These are phyloP conservation scores for Blastobotrys aristatus DNA, from an alignment of 1,139 yeast genomes.

Conservation along the genomic window DNA sequence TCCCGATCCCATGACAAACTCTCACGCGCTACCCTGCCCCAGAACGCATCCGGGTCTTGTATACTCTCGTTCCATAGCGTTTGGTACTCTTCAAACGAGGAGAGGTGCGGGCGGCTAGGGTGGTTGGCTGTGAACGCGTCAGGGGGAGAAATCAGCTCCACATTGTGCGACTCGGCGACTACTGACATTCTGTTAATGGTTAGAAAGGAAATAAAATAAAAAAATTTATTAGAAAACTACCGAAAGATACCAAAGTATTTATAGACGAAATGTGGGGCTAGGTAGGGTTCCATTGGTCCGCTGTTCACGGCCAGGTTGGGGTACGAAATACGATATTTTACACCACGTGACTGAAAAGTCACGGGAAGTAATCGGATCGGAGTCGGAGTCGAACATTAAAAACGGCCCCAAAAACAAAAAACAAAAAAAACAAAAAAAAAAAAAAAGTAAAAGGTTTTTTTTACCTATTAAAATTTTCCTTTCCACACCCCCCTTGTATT, in stretches of 20 bases:
- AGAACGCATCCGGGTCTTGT: slow-evolving; percentile 75
- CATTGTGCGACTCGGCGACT: slow-evolving; percentile 29
- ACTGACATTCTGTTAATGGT: slow-evolving; percentile 16
- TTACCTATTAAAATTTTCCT: too few species aligned
- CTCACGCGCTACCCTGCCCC: slow-evolving; percentile 77
- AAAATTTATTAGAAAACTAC: too few species aligned
- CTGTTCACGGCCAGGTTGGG: too few species aligned
- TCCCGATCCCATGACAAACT: slow-evolving; percentile 80
- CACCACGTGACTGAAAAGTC: too few species aligned
- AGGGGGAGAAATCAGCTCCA: slow-evolving; percentile 45
- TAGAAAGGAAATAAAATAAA: neutral
- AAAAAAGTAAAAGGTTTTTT: neutral
- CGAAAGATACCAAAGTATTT: too few species aligned
- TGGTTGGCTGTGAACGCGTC: slow-evolving; percentile 44
- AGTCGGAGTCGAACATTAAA: too few species aligned
- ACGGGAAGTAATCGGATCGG: too few species aligned
- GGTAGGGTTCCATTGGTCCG: neutral
- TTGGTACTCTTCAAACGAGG: slow-evolving; percentile 59
- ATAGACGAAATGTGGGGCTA: neutral
- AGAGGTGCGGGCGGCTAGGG: slow-evolving; percentile 37
- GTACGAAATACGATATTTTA: too few species aligned
- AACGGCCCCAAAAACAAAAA: neutral
- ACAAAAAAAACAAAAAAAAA: too few species aligned
- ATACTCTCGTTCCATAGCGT: slow-evolving; percentile 72
- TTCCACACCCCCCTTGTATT: too few species aligned